Evolutionary conservation across 495 filamentous ascomycete genomes (phyloP).

Genomic region (Xylaria flabelliformis): DNA sequence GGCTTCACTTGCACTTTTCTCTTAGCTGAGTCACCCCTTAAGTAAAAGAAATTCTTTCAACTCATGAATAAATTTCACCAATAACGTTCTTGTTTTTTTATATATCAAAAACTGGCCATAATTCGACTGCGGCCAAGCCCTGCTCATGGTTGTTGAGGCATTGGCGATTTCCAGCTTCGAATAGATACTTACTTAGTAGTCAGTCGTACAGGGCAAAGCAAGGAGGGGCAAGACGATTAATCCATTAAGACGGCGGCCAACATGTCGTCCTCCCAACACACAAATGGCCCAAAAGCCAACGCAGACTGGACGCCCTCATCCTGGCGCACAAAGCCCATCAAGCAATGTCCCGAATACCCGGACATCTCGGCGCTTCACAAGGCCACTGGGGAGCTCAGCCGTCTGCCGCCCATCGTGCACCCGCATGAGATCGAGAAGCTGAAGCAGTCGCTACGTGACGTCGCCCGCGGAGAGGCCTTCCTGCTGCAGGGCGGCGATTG

Average conservation of each 20-base stretch:
- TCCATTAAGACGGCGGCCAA: not conserved
- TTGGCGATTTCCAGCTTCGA: not conserved
- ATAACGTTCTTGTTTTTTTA: not conserved
- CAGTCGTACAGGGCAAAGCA: not conserved
- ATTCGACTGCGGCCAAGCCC: not conserved
- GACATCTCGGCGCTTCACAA: conserved; percentile 68
- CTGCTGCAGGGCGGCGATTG: conserved; percentile 97
- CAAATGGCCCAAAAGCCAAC: conserved; percentile 1
- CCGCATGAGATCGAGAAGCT: conserved; percentile 83
- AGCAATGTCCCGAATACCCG: conserved; percentile 84
- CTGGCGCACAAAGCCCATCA: conserved; percentile 90
- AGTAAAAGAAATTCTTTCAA: not conserved
- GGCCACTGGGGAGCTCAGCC: conserved; percentile 72
- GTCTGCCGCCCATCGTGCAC: conserved; percentile 88
- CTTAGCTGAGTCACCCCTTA: conserved; percentile 6
- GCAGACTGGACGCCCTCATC: conserved; percentile 66
- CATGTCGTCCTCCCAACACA: conserved; percentile 13
- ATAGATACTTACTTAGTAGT: too few relatives aligned
- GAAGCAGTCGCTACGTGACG: conserved; percentile 77
- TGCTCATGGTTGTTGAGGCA: not conserved
- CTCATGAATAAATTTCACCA: not conserved
- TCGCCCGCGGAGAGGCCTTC: conserved; percentile 90
- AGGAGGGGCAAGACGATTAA: not conserved
- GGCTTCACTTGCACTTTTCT: not conserved
- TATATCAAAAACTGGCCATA: not conserved